Evolutionary conservation across 345 rosid species (phyloP), one percentile per base, ranked within the genome.

Genomic region (Clausena lansium): DNA sequence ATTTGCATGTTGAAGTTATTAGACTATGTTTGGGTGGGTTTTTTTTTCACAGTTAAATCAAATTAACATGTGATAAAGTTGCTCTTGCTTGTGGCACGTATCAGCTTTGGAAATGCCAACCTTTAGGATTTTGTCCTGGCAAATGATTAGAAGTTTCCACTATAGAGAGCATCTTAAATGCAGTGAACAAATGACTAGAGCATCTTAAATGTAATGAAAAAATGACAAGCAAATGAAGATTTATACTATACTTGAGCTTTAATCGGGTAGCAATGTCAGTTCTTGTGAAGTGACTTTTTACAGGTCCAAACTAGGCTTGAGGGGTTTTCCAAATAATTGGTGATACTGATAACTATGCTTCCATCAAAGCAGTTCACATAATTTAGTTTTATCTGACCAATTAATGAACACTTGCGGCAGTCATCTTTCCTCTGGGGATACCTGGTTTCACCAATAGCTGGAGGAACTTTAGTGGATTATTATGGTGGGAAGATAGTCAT

Each of bases 351-450:
- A 5, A 28, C 27, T 20, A 28, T 71, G 39, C 24, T 71, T 54
- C 10, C 0, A 35, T 45, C 19, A 13, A 22, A 10, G 30, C n/a
- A 33, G 27, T 62, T 47, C 32, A 35, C 9, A 11, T 50, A 9
- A 19, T 77, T 19, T 50, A 27, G n/a, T 38, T 58, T 32, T 6
- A 3, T 67, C 68, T 86, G 30, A 83, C 32, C 63, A 27, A 35
- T 28, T 66, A 57, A 66, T 81, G 71, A 66, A 80, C 71, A 35
- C 36, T 78, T 79, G 70, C 80, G 74, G 81, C 90, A 95, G 99
- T 95, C 99, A 58, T 90, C 98, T 74, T 95, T 95, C 78, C 88
- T 93, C 0, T 91, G 98, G 99, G 99, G 99, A 82, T 95, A 95
- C 89, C 77, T 95, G 80, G 83, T 93, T 79, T 91, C 99, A 38